Percentiles rank a stretch among this genome's conserved stretches.
phyloP scores from a whole-genome alignment of 495 filamentous ascomycete genomes.

The Stereocaulon alpinum region DNA sequence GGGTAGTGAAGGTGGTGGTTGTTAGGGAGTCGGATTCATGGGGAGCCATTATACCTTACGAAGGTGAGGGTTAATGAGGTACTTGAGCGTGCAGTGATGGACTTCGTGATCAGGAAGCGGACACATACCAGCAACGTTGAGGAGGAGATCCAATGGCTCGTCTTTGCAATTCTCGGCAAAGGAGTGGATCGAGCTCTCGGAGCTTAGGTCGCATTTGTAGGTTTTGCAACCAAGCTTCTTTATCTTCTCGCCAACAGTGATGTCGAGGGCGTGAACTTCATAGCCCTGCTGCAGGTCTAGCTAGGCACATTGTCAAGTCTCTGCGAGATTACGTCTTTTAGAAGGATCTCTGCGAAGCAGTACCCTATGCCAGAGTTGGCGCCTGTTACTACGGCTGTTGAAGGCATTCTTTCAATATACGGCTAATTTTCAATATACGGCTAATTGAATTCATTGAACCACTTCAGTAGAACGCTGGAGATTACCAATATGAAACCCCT shows the following conservation, averaged over 20 bases:
- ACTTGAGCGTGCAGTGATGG: neutral
- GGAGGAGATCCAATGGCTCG: neutral
- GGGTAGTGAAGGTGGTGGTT: constrained; percentile 12
- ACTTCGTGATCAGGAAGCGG: neutral
- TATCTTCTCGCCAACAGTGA: neutral
- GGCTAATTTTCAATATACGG: neutral
- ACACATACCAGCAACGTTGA: constrained; percentile 1
- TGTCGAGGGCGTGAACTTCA: constrained; percentile 24
- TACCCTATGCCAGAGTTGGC: constrained; percentile 28
- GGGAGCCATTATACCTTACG: constrained; percentile 25
- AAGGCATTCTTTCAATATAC: constrained; percentile 16
- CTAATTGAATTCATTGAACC: neutral
- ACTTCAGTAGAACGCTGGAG: neutral
- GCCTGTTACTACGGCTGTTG: constrained; percentile 29
- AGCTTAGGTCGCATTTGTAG: neutral
- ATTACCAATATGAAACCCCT: neutral
- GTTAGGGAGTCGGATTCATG: constrained; percentile 19
- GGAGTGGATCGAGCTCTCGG: neutral
- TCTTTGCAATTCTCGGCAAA: constrained; percentile 1
- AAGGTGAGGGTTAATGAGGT: neutral
- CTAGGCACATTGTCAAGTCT: too few species aligned
- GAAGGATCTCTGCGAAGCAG: constrained; percentile 25
- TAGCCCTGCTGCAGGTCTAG: constrained; percentile 19
- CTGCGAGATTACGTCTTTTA: constrained; percentile 10
- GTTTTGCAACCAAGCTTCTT: constrained; percentile 1